phyloP scores from a whole-genome alignment of 2,329 filamentous ascomycete species.

The Capronia americana region DNA sequence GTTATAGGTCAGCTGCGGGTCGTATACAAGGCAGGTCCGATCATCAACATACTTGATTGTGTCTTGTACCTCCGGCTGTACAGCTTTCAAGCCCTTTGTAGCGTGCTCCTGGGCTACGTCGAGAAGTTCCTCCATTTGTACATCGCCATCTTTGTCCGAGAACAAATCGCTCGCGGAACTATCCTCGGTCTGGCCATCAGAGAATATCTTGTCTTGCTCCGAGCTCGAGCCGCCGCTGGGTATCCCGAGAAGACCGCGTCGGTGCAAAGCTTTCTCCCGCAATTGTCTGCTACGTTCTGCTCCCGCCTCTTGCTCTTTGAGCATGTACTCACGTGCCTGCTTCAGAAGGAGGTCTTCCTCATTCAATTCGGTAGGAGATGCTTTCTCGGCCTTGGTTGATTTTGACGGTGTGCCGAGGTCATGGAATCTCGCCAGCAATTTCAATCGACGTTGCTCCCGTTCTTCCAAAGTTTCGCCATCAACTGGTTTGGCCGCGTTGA shows the following conservation, averaged over 20 bases:
- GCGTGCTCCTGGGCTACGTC: conserved; percentile 22
- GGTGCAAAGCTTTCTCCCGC: conserved; percentile 17
- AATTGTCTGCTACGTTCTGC: conserved; percentile 26
- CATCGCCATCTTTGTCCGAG: conserved; percentile 6
- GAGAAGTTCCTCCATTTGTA: conserved; percentile 15
- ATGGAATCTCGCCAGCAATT: conserved; percentile 11
- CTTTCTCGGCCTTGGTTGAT: background rate
- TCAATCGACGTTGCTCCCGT: conserved; percentile 14
- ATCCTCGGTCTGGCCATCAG: background rate
- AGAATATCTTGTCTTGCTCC: conserved; percentile 3
- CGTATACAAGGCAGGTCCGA: background rate
- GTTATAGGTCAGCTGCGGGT: conserved; percentile 10
- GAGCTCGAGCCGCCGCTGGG: background rate
- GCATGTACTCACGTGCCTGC: conserved; percentile 21
- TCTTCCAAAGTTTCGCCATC: conserved; percentile 10
- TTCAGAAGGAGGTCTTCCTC: conserved; percentile 12
- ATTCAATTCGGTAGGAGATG: background rate
- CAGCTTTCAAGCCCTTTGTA: conserved; percentile 2
- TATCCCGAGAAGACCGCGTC: background rate
- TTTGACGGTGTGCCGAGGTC: conserved; percentile 12
- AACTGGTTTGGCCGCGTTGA: background rate
- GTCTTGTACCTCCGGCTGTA: conserved; percentile 2
- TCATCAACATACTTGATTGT: conserved; percentile 20
- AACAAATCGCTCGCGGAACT: conserved; percentile 5
- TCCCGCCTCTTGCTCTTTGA: conserved; percentile 25